These are phyloP conservation scores for Logfia minima DNA, from an alignment of 129 eudicot genomes.

Conservation along the genomic window DNA sequence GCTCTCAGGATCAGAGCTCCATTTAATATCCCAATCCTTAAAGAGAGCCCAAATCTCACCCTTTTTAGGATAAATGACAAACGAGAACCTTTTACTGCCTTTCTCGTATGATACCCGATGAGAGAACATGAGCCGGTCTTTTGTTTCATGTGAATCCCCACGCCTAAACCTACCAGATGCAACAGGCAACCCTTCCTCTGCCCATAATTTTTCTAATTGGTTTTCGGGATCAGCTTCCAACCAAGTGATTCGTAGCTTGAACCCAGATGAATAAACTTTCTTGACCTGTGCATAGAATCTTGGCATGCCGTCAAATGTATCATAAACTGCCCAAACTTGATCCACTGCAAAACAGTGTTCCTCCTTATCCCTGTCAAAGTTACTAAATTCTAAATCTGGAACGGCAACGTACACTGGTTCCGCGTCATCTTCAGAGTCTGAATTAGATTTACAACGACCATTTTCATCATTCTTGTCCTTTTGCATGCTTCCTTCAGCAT, in stretches of 20 bases:
- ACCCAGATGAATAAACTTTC: slow-evolving; percentile 46
- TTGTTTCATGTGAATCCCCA: slow-evolving; percentile 46
- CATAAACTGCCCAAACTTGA: slow-evolving; percentile 92
- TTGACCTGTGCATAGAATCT: slow-evolving; percentile 70
- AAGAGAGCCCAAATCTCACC: slow-evolving; percentile 90
- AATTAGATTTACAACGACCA: slow-evolving; percentile 26
- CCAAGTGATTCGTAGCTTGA: slow-evolving; percentile 66
- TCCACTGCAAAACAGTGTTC: slow-evolving; percentile 51
- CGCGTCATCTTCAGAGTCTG: slow-evolving; percentile 21
- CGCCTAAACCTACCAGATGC: slow-evolving; percentile 60
- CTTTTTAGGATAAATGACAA: slow-evolving; percentile 53
- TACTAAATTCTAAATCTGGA: slow-evolving; percentile 63
- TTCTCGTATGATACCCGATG: slow-evolving; percentile 49
- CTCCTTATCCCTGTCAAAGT: slow-evolving; percentile 61
- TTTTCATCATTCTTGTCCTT: slow-evolving; percentile 18
- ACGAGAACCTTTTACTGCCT: slow-evolving; percentile 32
- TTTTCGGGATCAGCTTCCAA: slow-evolving; percentile 62
- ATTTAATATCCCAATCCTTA: slow-evolving; percentile 71
- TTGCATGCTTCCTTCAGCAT: background rate
- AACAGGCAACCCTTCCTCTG: slow-evolving; percentile 51
- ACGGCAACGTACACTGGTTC: slow-evolving; percentile 26
- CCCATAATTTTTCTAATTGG: slow-evolving; percentile 47
- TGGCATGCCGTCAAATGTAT: slow-evolving; percentile 70
- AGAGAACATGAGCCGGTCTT: slow-evolving; percentile 57
- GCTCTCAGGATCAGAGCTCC: slow-evolving; percentile 56